phyloP scores from a whole-genome alignment of 2,329 filamentous ascomycete genomes.

The Didymosphaeria variabile region DNA sequence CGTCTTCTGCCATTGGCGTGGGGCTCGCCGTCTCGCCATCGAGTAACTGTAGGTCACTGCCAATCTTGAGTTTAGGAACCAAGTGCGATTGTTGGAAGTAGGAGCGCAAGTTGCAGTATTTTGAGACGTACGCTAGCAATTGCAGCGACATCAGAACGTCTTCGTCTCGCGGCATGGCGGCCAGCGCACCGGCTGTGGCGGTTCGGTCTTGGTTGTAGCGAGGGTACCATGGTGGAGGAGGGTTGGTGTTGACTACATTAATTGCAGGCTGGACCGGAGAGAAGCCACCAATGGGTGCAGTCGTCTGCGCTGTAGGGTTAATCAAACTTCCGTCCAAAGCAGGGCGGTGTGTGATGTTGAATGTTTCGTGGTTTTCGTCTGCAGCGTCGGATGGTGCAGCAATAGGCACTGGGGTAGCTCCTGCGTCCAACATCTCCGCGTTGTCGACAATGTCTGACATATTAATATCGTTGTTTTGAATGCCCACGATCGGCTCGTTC shows the following conservation, averaged over 20 bases:
- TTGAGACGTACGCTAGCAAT: constrained; percentile 95
- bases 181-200: constrained; percentile 73
- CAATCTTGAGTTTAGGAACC: constrained; percentile 90
- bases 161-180: constrained; percentile 94
- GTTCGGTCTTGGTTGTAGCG: constrained; percentile 82
- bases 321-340: constrained; percentile 85
- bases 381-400: constrained; percentile 84
- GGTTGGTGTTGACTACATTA: constrained; percentile 74
- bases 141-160: constrained; percentile 98
- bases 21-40: constrained; percentile 68
- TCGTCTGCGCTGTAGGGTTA: constrained; percentile 73
- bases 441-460: constrained; percentile 89
- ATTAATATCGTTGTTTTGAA: constrained; percentile 81
- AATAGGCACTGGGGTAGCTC: constrained; percentile 75
- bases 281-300: constrained; percentile 71
- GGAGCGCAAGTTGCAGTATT: constrained; percentile 94
- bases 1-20: constrained; percentile 60
- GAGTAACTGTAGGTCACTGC: constrained; percentile 80
- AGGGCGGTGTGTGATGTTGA: constrained; percentile 90
- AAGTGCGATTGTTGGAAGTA: constrained; percentile 97
- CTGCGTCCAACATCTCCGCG: constrained; percentile 77
- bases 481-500: constrained; percentile 76
- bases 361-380: constrained; percentile 77
- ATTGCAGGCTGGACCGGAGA: constrained; percentile 75
- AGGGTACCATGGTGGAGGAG: constrained; percentile 80